Conservation (phyloP, 805 yeast genomes). For the Ogataea methylovora region DNA sequence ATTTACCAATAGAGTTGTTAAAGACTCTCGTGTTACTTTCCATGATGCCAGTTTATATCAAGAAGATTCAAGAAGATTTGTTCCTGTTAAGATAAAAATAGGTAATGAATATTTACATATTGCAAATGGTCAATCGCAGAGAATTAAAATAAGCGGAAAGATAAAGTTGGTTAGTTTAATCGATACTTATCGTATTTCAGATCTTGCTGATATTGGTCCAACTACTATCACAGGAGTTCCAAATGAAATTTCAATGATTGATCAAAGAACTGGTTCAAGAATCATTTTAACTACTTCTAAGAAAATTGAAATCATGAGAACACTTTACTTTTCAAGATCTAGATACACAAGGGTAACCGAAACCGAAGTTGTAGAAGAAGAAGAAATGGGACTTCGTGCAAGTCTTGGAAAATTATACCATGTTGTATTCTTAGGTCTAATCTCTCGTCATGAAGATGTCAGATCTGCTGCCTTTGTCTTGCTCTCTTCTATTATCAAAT, state of each 20-base stretch:
- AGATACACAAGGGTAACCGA: slow-evolving; percentile 22
- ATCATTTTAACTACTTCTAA: slow-evolving; percentile 41
- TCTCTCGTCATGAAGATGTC: slow-evolving; percentile 51
- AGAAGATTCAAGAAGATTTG: slow-evolving; percentile 36
- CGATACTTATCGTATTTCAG: slow-evolving; percentile 35
- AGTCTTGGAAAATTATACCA: slow-evolving; percentile 53
- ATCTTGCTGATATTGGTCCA: slow-evolving; percentile 31
- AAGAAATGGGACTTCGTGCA: slow-evolving; percentile 27
- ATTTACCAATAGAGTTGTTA: slow-evolving; percentile 31
- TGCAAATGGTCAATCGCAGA: slow-evolving; percentile 33
- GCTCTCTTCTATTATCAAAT: slow-evolving; percentile 51
- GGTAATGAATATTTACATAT: slow-evolving; percentile 67
- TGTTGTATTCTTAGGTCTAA: slow-evolving; percentile 59
- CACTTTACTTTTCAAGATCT: slow-evolving; percentile 60
- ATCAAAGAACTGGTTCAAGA: slow-evolving; percentile 24
- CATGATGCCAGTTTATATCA: slow-evolving; percentile 48
- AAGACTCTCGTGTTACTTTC: slow-evolving; percentile 45
- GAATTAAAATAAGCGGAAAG: slow-evolving; percentile 29
- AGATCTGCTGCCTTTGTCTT: slow-evolving; percentile 58
- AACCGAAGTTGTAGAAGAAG: slow-evolving; percentile 14
- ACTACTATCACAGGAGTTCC: slow-evolving; percentile 38
- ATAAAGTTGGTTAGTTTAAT: slow-evolving; percentile 30
- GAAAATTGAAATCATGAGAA: slow-evolving; percentile 59
- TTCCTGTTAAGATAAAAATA: slow-evolving; percentile 56
- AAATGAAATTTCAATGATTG: slow-evolving; percentile 40